Evolutionary conservation across 108 stramenopile genomes (phyloP).

Genomic region (Parietichytrium sp.): DNA sequence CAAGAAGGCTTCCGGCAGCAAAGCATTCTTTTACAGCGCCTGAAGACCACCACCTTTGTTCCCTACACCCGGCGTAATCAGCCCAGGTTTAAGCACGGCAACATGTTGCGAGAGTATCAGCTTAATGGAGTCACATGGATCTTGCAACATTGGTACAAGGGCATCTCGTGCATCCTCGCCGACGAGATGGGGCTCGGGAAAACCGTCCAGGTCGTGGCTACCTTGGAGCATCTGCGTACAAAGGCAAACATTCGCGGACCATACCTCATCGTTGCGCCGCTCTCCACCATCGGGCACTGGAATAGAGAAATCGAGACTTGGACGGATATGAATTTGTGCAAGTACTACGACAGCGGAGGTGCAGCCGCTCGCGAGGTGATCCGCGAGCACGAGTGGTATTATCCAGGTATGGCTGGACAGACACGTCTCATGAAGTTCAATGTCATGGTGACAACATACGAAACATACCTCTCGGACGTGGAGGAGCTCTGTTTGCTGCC

Average conservation of each 20-base stretch:
- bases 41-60: not conserved
- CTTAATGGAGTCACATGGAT: slow-evolving; percentile 95
- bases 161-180: slow-evolving; percentile 86
- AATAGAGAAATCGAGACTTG: slow-evolving; percentile 91
- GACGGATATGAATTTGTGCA: slow-evolving; percentile 91
- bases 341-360: slow-evolving; percentile 85
- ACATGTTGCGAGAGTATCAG: slow-evolving; percentile 86
- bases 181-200: slow-evolving; percentile 89
- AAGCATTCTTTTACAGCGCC: no score
- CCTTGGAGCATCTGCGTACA: slow-evolving; percentile 84
- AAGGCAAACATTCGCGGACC: slow-evolving; percentile 87
- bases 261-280: slow-evolving; percentile 88
- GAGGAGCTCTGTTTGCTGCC: slow-evolving; percentile 70
- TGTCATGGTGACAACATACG: slow-evolving; percentile 89
- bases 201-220: slow-evolving; percentile 88
- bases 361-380: slow-evolving; percentile 91
- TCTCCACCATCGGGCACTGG: slow-evolving; percentile 97
- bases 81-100: slow-evolving; percentile 46
- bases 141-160: slow-evolving; percentile 85
- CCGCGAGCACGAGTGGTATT: slow-evolving; percentile 96
- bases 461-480: slow-evolving; percentile 85
- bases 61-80: not conserved
- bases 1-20: no score
- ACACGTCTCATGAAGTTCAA: slow-evolving; percentile 53
- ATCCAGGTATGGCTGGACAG: slow-evolving; percentile 45